Evolutionary conservation across 768 basidiomycete species (phyloP).

Genomic region (Boletellus emodensis): DNA sequence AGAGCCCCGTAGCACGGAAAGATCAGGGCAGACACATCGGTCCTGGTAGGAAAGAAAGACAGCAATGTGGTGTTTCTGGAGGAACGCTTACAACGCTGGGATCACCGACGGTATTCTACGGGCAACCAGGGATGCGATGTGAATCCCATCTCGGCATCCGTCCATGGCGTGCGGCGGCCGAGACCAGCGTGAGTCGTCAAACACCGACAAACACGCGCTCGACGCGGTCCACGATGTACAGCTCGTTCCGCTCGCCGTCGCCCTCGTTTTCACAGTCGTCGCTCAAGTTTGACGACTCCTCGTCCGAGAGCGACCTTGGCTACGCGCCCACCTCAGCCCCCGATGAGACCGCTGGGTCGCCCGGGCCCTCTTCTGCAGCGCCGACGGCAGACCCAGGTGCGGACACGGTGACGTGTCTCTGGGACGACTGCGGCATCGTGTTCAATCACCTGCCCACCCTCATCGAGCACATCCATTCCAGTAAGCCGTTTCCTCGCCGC

Average conservation of each 20-base stretch:
- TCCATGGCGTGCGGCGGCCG: too few species aligned
- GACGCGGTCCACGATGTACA: conserved; percentile 27
- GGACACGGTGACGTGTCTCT: conserved; percentile 73
- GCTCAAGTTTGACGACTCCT: conserved; percentile 21
- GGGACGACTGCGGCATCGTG: conserved; percentile 76
- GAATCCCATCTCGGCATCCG: too few species aligned
- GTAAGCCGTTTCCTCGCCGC: conserved; percentile 40
- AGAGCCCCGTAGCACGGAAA: too few species aligned
- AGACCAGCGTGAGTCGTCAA: conserved; percentile 9
- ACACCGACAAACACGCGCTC: conserved; percentile 18
- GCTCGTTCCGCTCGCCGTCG: conserved; percentile 38
- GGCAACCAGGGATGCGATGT: too few species aligned
- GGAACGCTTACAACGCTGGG: too few species aligned
- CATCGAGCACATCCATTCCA: conserved; percentile 78
- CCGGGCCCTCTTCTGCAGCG: conserved; percentile 23
- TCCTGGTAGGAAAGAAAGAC: too few species aligned
- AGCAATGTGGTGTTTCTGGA: too few species aligned
- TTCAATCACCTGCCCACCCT: conserved; percentile 71
- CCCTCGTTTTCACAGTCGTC: conserved; percentile 37
- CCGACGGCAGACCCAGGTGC: conserved; percentile 23
- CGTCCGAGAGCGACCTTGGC: conserved; percentile 24
- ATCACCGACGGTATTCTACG: too few species aligned
- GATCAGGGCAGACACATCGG: too few species aligned
- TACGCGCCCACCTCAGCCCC: conserved; percentile 11
- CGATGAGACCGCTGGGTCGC: conserved; percentile 16